These are phyloP conservation scores for Chlorella sp. DNA, from an alignment of 139 green algal species.

Conservation along the genomic window DNA sequence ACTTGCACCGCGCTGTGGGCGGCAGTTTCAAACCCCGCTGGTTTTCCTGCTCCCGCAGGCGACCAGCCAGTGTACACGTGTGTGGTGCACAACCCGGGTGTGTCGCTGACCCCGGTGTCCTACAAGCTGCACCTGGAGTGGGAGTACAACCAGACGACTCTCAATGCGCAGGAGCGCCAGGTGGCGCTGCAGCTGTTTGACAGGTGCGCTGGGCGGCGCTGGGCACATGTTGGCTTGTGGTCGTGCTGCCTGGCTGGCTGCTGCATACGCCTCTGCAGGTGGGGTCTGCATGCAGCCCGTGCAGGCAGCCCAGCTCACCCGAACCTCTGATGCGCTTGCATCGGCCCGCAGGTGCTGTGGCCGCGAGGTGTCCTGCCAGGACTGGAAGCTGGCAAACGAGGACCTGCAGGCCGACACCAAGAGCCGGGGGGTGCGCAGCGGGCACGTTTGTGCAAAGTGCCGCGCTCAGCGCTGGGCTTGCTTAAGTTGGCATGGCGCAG, in stretches of 20 bases:
- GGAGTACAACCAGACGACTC: background rate
- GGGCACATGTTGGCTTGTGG: background rate
- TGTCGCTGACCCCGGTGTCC: too few relatives aligned
- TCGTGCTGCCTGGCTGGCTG: background rate
- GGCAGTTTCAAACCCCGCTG: too few relatives aligned
- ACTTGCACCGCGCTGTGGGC: too few relatives aligned
- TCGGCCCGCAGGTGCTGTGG: background rate
- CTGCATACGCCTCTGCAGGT: too few relatives aligned
- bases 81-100: too few relatives aligned
- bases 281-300: too few relatives aligned
- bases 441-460: background rate
- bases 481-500: too few relatives aligned
- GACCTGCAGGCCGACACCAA: too few relatives aligned
- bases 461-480: too few relatives aligned
- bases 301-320: too few relatives aligned
- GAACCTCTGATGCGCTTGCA: background rate
- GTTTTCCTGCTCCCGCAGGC: too few relatives aligned
- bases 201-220: background rate
- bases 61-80: too few relatives aligned
- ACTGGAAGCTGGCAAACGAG: background rate
- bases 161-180: background rate
- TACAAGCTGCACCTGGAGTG: background rate
- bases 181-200: slow-evolving; percentile 2
- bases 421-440: background rate
- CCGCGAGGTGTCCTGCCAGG: background rate